These are phyloP conservation scores for Rhododendron vialii DNA, from an alignment of 148 eudicot genomes.

Conservation along the genomic window DNA sequence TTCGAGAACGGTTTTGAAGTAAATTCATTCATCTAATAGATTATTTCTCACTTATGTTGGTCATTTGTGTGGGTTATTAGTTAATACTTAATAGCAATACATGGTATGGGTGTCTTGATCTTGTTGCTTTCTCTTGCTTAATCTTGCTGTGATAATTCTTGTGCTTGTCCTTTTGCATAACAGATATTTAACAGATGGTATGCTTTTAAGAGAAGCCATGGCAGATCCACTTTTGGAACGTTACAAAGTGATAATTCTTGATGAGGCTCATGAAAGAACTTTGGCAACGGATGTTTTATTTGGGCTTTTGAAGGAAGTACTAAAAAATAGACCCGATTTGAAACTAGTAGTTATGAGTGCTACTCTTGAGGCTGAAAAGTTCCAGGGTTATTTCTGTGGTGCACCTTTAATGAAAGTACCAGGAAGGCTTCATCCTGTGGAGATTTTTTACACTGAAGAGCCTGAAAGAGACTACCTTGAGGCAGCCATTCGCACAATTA, in stretches of 20 bases:
- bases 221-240: constrained; percentile 84
- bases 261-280: constrained; percentile 95
- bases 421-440: constrained; percentile 90
- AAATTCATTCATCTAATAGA: background rate
- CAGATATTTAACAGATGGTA: constrained; percentile 93
- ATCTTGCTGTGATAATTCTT: background rate
- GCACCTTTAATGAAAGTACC: constrained; percentile 95
- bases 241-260: constrained; percentile 79
- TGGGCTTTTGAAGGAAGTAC: constrained; percentile 85
- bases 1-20: constrained; percentile 76
- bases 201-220: constrained; percentile 96
- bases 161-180: constrained; percentile 1
- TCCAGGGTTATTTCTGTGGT: constrained; percentile 68
- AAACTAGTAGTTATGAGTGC: constrained; percentile 95
- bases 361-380: constrained; percentile 93
- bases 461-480: constrained; percentile 89
- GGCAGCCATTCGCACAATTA: constrained; percentile 82
- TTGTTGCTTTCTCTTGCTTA: background rate
- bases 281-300: constrained; percentile 86
- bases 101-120: background rate
- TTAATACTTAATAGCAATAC: background rate
- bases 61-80: background rate
- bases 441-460: constrained; percentile 77
- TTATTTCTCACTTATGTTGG: background rate
- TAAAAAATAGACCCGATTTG: constrained; percentile 69